These are phyloP conservation scores for Diddensiella transvaalensis DNA, from an alignment of 805 yeast species.

Conservation along the genomic window DNA sequence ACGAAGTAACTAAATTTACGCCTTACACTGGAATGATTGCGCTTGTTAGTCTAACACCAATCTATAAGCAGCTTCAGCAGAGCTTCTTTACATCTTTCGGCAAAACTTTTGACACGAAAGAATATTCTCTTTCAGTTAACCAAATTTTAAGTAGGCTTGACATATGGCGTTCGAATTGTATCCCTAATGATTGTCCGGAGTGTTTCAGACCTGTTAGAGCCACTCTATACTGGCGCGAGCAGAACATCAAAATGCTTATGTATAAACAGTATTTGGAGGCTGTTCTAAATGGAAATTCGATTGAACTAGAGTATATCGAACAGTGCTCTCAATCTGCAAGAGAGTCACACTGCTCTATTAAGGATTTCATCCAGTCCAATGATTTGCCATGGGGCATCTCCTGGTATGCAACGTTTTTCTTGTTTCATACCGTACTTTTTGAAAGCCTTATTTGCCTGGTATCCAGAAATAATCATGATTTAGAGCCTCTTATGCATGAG, in stretches of 20 bases:
- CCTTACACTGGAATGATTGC: slow-evolving; percentile 52
- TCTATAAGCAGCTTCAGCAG: slow-evolving; percentile 45
- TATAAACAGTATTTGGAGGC: slow-evolving; percentile 52
- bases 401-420: slow-evolving; percentile 57
- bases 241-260: slow-evolving; percentile 49
- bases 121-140: slow-evolving; percentile 33
- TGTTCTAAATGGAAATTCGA: slow-evolving; percentile 33
- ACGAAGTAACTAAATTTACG: slow-evolving; percentile 38
- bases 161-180: slow-evolving; percentile 39
- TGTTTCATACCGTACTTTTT: slow-evolving; percentile 46
- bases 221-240: slow-evolving; percentile 51
- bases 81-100: slow-evolving; percentile 42
- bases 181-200: slow-evolving; percentile 40
- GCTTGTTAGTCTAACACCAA: slow-evolving; percentile 45
- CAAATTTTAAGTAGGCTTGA: slow-evolving; percentile 46
- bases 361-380: slow-evolving; percentile 20
- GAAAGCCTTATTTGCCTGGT: slow-evolving; percentile 30
- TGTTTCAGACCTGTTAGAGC: slow-evolving; percentile 53
- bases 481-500: background rate
- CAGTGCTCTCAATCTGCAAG: slow-evolving; percentile 45
- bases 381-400: slow-evolving; percentile 38
- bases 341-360: slow-evolving; percentile 45
- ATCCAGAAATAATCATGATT: background rate
- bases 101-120: too few species aligned
- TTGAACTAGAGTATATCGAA: slow-evolving; percentile 3